Evolutionary conservation across 1,284 basidiomycete genomes (phyloP).

Genomic region (Cronartium quercuum): DNA sequence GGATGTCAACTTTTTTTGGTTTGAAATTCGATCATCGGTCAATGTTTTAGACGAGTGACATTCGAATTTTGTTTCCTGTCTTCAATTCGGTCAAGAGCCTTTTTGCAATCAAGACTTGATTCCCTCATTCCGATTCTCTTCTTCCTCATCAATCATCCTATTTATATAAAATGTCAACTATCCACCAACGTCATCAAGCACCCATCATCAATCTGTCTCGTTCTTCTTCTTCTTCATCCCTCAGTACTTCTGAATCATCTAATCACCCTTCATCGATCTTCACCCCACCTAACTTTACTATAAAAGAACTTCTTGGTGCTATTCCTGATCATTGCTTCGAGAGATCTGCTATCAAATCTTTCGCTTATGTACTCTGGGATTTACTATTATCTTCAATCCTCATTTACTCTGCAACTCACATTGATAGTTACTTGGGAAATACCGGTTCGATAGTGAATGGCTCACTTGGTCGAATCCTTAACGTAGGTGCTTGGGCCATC

Average conservation of each 20-base stretch:
- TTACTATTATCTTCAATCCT: conserved; percentile 62
- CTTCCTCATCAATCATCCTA: neutral
- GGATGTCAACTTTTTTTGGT: too few relatives aligned
- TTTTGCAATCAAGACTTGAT: neutral
- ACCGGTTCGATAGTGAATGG: neutral
- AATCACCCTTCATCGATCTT: neutral
- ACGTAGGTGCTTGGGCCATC: conserved; percentile 68
- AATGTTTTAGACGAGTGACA: too few relatives aligned
- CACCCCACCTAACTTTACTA: neutral
- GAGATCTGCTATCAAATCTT: conserved; percentile 77
- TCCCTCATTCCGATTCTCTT: neutral
- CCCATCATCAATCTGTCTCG: neutral
- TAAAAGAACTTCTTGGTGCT: neutral
- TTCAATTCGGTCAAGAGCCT: neutral
- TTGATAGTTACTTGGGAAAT: conserved; percentile 53
- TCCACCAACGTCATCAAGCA: neutral
- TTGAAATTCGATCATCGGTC: too few relatives aligned
- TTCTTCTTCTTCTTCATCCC: neutral
- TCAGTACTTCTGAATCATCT: neutral
- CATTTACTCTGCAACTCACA: conserved; percentile 64
- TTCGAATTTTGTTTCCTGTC: too few relatives aligned
- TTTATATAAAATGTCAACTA: too few relatives aligned
- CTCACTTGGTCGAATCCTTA: conserved; percentile 53
- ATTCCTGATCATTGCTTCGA: conserved; percentile 71
- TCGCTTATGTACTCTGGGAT: conserved; percentile 76